Base-by-base conservation (phyloP, 192 early-diverging fungal species). In the Podochytrium sp. region DNA sequence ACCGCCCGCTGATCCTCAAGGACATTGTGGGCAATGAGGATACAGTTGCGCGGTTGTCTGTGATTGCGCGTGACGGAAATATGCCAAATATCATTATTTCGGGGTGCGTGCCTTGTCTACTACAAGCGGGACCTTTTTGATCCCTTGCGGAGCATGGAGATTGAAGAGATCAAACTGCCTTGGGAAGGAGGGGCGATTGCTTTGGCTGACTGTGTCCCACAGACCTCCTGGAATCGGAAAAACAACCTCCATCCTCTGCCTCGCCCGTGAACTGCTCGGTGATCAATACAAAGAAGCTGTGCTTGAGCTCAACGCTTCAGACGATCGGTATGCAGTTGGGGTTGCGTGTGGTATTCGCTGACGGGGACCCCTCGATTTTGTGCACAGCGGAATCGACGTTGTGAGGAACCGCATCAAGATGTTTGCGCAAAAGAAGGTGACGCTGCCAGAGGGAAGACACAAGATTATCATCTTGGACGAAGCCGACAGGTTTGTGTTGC, bases 341-440 rank as follows among this genome's bases (percentile, higher is more conserved):
- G 30, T 27, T 66, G 10, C 33, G 43, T 38, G 20, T n/a, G n/a
- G n/a, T n/a, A n/a, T 33, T 37, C 30, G 12, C 47, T 27, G 32
- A 14, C n/a, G n/a, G n/a, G n/a, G n/a, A n/a, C 23, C 38, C 7
- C 3, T 12, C 35, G 27, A 29, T 41, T 29, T 3, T 42, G 4
- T 39, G 16, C 30, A 7, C 78, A 94, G 94, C 74, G 95, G 95
- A 33, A 97, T 99, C 62, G 95, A 96, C 41, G 94, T 97, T 20
- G 96, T 99, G 16, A 87, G 97, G 52, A 96, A 96, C 84, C 85
- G 90, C 52, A 97, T 99, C 84, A 99, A 99, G 76, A 91, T 93
- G 82, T 99, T 99, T 91, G 97, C 97, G 10, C 95, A 99, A 74
- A 98, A 95, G 70, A 99, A 98, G 68, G 95, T 99, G 18, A 98